Base-by-base conservation (phyloP, 2,329 filamentous ascomycete species). In the Coccinonectria pachysandricola region DNA sequence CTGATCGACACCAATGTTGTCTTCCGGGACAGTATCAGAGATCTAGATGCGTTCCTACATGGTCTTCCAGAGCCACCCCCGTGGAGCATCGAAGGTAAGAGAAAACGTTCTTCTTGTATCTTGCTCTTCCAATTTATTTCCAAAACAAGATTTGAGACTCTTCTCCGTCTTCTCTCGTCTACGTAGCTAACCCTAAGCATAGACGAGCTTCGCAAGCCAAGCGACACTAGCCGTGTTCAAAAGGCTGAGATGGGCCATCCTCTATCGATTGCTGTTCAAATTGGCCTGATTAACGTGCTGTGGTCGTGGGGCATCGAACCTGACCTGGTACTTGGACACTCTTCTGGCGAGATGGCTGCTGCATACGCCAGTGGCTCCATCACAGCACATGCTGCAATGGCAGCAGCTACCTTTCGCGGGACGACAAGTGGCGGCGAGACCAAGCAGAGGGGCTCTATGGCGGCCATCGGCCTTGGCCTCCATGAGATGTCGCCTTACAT, bases 321-420 rank as follows among this genome's bases (percentile, higher is more conserved):
- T 0, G 22, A 37, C 1, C 51, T 47, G 4, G 58, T 64, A 0
- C 42, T 50, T 1, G 59, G 63, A 0, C 62, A 67, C 32, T 64
- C 59, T 0, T 54, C 46, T 15, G 63, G 63, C 5, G 63, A 67
- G 29, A 64, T 65, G 18, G 59, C 48, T 4, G 61, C 62, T 9
- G 62, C 62, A 1, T 66, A 62, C 17, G 7, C 17, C 7, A 10
- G 7, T 19, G 17, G 17, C 17, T 7, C 17, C 10, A 7, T 19
- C 7, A 10, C 7, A 7, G 7, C 10, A 7, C 7, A 19, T 10
- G 17, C 7, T 7, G 17, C 17, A 7, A 19, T 19, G 7, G 10
- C 7, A 7, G 7, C 7, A 7, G 17, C 17, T 7, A 7, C 7
- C 10, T 10, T 19, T 19, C 17, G 17, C 17, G 17, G 17, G 7